These are phyloP conservation scores for Collybia mongolica DNA, from an alignment of 768 basidiomycete species.

Conservation along the genomic window DNA sequence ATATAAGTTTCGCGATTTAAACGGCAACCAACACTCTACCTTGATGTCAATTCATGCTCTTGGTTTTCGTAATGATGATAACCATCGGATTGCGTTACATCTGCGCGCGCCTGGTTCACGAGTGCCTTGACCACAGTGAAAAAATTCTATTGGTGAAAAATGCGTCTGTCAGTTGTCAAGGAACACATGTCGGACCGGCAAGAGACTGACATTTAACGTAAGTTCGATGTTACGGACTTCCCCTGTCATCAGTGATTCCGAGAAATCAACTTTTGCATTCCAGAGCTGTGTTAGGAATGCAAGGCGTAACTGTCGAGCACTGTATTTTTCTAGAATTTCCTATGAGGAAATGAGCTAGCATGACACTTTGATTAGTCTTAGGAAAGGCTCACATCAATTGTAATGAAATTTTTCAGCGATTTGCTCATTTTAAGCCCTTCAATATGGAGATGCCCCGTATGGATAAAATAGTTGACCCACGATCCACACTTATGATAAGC, in stretches of 20 bases:
- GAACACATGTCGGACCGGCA: slow-evolving; percentile 2
- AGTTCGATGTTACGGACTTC: slow-evolving; percentile 86
- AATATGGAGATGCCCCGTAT: slow-evolving; percentile 97
- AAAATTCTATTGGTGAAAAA: slow-evolving; percentile 69
- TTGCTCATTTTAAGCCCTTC: slow-evolving; percentile 99
- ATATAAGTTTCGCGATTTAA: not conserved
- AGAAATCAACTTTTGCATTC: slow-evolving; percentile 94
- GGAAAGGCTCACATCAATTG: slow-evolving; percentile 70
- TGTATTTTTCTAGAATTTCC: slow-evolving; percentile 84
- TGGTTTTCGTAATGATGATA: slow-evolving; percentile 61
- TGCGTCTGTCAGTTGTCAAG: slow-evolving; percentile 11
- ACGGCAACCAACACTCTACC: slow-evolving; percentile 36
- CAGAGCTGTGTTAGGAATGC: slow-evolving; percentile 90
- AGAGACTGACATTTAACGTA: slow-evolving; percentile 71
- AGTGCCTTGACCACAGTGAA: slow-evolving; percentile 87
- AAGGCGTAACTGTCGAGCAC: slow-evolving; percentile 85
- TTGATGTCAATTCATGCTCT: slow-evolving; percentile 68
- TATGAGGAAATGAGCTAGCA: slow-evolving; percentile 26
- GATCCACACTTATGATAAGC: slow-evolving; percentile 89
- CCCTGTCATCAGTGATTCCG: slow-evolving; percentile 82
- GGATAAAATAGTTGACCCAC: slow-evolving; percentile 99
- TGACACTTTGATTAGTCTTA: slow-evolving; percentile 2
- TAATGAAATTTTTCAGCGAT: slow-evolving; percentile 98
- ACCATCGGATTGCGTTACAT: slow-evolving; percentile 52
- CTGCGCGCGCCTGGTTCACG: slow-evolving; percentile 49